Conservation (phyloP, 495 filamentous ascomycete genomes). For the Oidiodendron maius region DNA sequence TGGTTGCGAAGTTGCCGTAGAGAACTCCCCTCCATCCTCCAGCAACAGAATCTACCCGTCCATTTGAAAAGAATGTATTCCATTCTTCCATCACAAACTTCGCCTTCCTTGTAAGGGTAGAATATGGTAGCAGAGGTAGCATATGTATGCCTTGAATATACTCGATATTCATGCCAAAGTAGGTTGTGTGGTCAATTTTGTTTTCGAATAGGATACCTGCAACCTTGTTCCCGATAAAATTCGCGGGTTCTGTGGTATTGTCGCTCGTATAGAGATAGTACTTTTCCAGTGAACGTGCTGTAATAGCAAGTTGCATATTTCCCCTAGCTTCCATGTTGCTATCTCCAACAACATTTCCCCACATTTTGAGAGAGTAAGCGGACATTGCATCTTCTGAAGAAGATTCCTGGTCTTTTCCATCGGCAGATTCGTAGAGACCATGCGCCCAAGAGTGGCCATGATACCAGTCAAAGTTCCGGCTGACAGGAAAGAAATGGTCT, state of each 20-base stretch:
- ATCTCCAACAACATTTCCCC: conserved; percentile 72
- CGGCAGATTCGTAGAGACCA: conserved; percentile 83
- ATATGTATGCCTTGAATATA: conserved; percentile 96
- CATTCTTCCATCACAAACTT: conserved; percentile 82
- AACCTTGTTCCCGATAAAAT: conserved; percentile 80
- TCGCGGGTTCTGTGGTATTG: conserved; percentile 70
- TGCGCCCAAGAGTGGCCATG: conserved; percentile 96
- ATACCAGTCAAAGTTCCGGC: conserved; percentile 88
- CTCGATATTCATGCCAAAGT: conserved; percentile 76
- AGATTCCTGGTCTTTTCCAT: conserved; percentile 91
- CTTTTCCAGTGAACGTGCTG: conserved; percentile 59
- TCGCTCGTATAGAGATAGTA: conserved; percentile 73
- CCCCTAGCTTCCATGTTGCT: conserved; percentile 78
- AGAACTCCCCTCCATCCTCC: conserved; percentile 86
- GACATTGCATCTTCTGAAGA: conserved; percentile 88
- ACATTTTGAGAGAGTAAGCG: conserved; percentile 89
- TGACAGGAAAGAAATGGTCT: conserved; percentile 80
- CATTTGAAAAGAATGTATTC: conserved; percentile 65
- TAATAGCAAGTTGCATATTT: conserved; percentile 76
- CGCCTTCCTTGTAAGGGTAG: conserved; percentile 57
- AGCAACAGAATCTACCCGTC: conserved; percentile 49
- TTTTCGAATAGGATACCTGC: conserved; percentile 96
- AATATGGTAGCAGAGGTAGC: conserved; percentile 76
- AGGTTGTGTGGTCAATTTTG: conserved; percentile 92
- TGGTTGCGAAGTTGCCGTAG: conserved; percentile 73